phyloP scores from a whole-genome alignment of 2,329 filamentous ascomycete genomes.

The Pseudocercospora eumusae region DNA sequence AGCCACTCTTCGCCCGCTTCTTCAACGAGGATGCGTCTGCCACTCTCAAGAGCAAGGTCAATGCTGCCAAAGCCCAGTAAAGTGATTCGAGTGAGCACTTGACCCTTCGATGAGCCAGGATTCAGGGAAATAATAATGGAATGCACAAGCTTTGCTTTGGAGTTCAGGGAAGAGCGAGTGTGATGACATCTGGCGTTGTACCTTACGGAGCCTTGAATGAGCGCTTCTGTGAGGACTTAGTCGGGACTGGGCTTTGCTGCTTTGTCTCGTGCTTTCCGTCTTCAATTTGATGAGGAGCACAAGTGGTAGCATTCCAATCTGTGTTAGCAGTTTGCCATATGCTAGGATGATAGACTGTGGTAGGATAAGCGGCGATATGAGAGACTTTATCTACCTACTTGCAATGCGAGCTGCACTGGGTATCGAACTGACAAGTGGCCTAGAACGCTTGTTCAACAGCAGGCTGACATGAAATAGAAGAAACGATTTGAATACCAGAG shows the following conservation, averaged over 20 bases:
- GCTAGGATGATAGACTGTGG: not conserved
- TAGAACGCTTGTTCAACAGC: not conserved
- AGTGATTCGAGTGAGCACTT: slow-evolving; percentile 1
- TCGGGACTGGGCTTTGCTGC: not conserved
- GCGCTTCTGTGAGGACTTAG: not conserved
- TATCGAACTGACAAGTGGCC: not conserved
- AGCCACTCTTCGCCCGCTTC: slow-evolving; percentile 89
- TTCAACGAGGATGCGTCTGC: slow-evolving; percentile 73
- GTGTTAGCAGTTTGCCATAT: not conserved
- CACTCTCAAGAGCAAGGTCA: slow-evolving; percentile 77
- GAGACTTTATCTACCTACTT: not conserved
- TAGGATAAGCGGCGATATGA: not conserved
- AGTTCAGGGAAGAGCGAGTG: slow-evolving; percentile 1
- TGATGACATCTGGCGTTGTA: not conserved
- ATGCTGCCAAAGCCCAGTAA: slow-evolving; percentile 38
- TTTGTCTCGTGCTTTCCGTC: not conserved
- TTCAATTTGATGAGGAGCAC: not conserved
- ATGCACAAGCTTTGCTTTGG: not conserved
- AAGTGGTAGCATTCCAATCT: not conserved
- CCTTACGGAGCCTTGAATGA: not conserved
- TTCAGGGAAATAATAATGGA: slow-evolving; percentile 9
- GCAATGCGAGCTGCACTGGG: not conserved
- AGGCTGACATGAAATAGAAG: not conserved
- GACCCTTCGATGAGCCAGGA: slow-evolving; percentile 3
- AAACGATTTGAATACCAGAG: not conserved